phyloP scores from a whole-genome alignment of 805 yeast species.

The Starmerella geochares region DNA sequence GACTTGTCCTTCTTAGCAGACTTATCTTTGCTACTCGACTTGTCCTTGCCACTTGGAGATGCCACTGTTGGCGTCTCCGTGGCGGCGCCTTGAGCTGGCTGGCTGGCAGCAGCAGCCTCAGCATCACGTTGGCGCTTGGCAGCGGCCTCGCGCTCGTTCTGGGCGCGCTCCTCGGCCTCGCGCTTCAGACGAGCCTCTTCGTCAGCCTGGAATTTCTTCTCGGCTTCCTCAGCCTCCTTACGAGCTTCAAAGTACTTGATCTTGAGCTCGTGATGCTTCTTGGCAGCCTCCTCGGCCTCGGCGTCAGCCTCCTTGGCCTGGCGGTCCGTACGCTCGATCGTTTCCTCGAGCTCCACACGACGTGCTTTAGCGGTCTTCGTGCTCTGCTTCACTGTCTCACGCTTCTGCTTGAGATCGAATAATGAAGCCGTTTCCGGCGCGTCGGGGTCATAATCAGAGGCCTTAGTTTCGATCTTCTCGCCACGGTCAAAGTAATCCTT shows the following conservation, averaged over 20 bases:
- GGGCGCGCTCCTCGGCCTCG: conserved; percentile 23
- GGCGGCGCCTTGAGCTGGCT: conserved; percentile 12
- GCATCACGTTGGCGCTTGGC: conserved; percentile 16
- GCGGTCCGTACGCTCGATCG: conserved; percentile 15
- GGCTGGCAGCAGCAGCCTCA: conserved; percentile 16
- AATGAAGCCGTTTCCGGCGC: conserved; percentile 24
- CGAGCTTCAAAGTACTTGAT: conserved; percentile 28
- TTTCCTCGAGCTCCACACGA: conserved; percentile 19
- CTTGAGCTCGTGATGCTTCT: conserved; percentile 30
- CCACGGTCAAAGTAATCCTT: conserved; percentile 23
- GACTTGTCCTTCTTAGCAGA: background rate
- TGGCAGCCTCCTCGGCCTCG: conserved; percentile 27
- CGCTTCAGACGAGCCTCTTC: conserved; percentile 22
- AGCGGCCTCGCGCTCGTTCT: conserved; percentile 18
- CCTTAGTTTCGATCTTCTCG: conserved; percentile 23
- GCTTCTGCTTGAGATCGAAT: conserved; percentile 48
- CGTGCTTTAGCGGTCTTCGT: conserved; percentile 19
- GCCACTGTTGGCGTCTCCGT: background rate
- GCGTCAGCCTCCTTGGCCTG: conserved; percentile 19
- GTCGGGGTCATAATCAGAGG: conserved; percentile 26
- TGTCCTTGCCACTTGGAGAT: background rate
- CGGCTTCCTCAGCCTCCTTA: conserved; percentile 24
- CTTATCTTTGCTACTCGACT: background rate
- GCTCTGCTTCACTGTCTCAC: conserved; percentile 21
- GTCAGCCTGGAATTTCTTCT: conserved; percentile 21